phyloP scores from a whole-genome alignment of 495 filamentous ascomycete species.

The Penicillium atrosanguineum region DNA sequence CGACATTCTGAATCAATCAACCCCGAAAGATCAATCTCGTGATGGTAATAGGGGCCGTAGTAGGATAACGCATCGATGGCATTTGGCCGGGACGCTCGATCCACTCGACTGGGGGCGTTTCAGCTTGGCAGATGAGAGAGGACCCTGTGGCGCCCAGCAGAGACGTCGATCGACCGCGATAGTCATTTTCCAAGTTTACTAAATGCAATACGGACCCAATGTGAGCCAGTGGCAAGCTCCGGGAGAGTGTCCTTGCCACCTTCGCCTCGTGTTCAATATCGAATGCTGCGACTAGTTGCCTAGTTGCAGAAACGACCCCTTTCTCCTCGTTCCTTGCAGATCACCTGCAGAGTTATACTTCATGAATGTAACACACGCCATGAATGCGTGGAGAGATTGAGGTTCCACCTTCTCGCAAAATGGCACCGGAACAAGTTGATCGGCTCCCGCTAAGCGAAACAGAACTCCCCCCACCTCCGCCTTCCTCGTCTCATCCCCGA shows the following conservation, averaged over 20 bases:
- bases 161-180: neutral
- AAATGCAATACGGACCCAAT: too few relatives aligned
- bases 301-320: neutral
- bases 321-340: slow-evolving; percentile 5
- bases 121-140: neutral
- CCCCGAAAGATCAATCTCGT: slow-evolving; percentile 18
- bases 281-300: neutral
- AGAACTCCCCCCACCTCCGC: neutral
- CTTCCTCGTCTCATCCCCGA: slow-evolving; percentile 6
- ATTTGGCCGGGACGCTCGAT: slow-evolving; percentile 7
- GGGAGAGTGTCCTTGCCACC: too few relatives aligned
- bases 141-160: slow-evolving; percentile 7
- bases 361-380: neutral
- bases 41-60: neutral
- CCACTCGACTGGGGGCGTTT: slow-evolving; percentile 4
- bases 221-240: neutral
- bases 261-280: neutral
- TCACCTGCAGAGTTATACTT: neutral
- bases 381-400: neutral
- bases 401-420: neutral
- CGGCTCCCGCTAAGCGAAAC: neutral
- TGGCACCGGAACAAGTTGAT: neutral
- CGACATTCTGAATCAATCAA: slow-evolving; percentile 25
- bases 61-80: slow-evolving; percentile 6
- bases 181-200: too few relatives aligned